Evolutionary conservation across 148 eudicot species (phyloP), one percentile per base, ranked within the genome.

Genomic region (Diospyros lotus): DNA sequence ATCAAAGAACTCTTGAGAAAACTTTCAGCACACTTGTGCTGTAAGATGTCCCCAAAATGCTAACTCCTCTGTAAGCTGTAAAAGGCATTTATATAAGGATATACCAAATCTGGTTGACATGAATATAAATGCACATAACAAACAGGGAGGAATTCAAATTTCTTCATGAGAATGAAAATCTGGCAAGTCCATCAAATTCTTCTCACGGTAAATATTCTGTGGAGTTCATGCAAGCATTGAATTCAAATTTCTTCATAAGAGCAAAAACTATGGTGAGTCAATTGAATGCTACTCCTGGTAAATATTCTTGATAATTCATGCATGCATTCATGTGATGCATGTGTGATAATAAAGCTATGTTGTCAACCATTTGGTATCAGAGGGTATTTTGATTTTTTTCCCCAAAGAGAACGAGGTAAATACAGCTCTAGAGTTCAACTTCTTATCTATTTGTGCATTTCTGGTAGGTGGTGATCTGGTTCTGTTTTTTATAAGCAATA

Each of bases 41-140:
- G 42, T 59, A 45, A 10, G 44, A 58, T 7, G 28, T 18, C 18
- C 46, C 1, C 3, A 44, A 38, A 46, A 46, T 8, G 1, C 61
- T 73, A 60, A 40, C 43, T 60, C 53, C 44, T 55, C 28, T 28
- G 28, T 28, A 28, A 28, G 28, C 28, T 8, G 12, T n/a, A 6
- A 60, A 46, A 2, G 11, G 17, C 28, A 28, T 28, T 2, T 46
- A 18, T 12, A 28, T 38, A 55, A 8, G 56, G 40, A 56, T 38
- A 60, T 59, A 64, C 45, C 55, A 48, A 64, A 40, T 59, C 56
- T 61, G 38, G 61, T 41, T 60, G 52, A 61, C 67, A 45, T 28
- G 40, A 68, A 58, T 45, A 68, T n/a, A 17, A 13, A 1, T 75
- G 66, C n/a, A 2, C 48, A 11, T 9, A 14, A 44, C 60, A 69